Evolutionary conservation across 768 basidiomycete genomes (phyloP).

Genomic region (Paxillus ammoniavirescens): DNA sequence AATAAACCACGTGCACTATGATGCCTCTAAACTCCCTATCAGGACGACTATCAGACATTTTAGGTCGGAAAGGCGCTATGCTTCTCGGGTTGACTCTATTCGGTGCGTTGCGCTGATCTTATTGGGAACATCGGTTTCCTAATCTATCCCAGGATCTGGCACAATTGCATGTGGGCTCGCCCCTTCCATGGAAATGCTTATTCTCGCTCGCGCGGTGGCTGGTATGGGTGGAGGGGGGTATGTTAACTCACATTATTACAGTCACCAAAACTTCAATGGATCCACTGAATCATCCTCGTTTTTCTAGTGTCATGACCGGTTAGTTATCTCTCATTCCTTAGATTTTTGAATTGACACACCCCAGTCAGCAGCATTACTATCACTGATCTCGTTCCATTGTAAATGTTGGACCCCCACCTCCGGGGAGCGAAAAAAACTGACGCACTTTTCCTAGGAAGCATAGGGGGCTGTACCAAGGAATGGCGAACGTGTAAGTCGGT

Average conservation of each 20-base stretch:
- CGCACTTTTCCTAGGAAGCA: conserved; percentile 55
- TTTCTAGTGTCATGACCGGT: conserved; percentile 81
- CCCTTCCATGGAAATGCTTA: conserved; percentile 79
- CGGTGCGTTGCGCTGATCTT: conserved; percentile 45
- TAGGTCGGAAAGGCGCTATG: conserved; percentile 86
- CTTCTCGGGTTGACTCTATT: conserved; percentile 81
- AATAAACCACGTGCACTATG: conserved; percentile 1
- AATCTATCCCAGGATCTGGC: conserved; percentile 57
- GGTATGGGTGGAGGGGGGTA: conserved; percentile 93
- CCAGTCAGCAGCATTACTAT: conserved; percentile 81
- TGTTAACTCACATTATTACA: conserved; percentile 29
- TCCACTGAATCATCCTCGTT: conserved; percentile 18
- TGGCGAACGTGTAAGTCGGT: conserved; percentile 74
- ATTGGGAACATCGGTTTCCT: conserved; percentile 11
- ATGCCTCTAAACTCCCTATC: conserved; percentile 23
- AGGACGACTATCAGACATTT: conserved; percentile 83
- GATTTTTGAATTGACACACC: conserved; percentile 18
- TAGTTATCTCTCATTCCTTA: not conserved
- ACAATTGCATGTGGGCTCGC: conserved; percentile 87
- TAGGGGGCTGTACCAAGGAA: conserved; percentile 88
- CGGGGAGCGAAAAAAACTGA: conserved; percentile 3
- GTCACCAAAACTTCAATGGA: not conserved
- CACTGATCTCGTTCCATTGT: conserved; percentile 89
- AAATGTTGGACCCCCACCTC: conserved; percentile 29
- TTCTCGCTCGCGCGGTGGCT: conserved; percentile 79